phyloP scores from a whole-genome alignment of 306 rosid species.

The Datisca glomerata region DNA sequence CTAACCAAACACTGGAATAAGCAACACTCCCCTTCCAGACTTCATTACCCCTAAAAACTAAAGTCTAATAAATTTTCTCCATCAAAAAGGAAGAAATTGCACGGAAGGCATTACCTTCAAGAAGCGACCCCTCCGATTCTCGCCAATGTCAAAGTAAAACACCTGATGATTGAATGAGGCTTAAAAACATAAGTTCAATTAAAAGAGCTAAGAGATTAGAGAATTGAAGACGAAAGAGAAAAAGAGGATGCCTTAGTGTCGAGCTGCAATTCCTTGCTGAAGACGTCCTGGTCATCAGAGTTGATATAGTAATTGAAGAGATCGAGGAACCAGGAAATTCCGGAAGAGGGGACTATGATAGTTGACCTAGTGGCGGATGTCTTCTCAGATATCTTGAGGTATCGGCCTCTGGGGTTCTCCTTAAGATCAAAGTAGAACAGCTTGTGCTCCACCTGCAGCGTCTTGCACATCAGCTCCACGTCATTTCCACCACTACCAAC shows the following conservation, averaged over 20 bases:
- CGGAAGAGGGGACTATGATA: slow-evolving; percentile 92
- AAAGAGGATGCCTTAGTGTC: slow-evolving; percentile 57
- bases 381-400: slow-evolving; percentile 93
- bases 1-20: no score
- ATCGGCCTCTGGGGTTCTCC: slow-evolving; percentile 98
- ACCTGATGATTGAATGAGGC: slow-evolving; percentile 30
- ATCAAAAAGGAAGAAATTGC: background rate
- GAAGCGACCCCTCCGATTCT: slow-evolving; percentile 98
- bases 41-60: no score
- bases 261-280: slow-evolving; percentile 98
- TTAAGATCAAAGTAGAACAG: slow-evolving; percentile 98
- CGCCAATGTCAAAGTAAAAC: slow-evolving; percentile 97
- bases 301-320: slow-evolving; percentile 93
- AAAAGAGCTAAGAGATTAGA: background rate
- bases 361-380: slow-evolving; percentile 98
- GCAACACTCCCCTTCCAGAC: no score
- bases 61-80: no score
- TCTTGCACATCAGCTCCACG: slow-evolving; percentile 87
- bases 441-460: slow-evolving; percentile 97
- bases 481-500: slow-evolving; percentile 49
- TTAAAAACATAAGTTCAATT: background rate
- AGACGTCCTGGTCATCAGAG: slow-evolving; percentile 84
- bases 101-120: slow-evolving; percentile 49
- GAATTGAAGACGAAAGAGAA: background rate
- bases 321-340: slow-evolving; percentile 97